Conservation (phyloP, 371 early-diverging fungal genomes). For the Actinomucor elegans region DNA sequence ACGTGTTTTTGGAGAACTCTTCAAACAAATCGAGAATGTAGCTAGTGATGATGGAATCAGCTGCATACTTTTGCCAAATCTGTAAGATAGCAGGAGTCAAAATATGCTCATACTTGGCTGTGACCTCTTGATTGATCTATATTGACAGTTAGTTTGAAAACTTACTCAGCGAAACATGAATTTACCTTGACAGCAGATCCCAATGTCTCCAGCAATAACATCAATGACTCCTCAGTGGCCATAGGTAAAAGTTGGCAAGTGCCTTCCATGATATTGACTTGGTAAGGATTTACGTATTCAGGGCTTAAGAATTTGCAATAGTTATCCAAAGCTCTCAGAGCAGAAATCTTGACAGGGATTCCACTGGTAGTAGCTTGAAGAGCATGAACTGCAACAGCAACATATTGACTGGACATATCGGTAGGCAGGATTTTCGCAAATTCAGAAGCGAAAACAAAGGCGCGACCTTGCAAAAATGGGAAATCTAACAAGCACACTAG, state of each 20-base stretch:
- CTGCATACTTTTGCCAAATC: constrained; percentile 73
- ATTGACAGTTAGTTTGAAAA: too few relatives aligned
- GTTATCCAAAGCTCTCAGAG: constrained; percentile 75
- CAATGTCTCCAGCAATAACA: constrained; percentile 81
- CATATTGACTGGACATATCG: constrained; percentile 66
- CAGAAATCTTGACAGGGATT: constrained; percentile 74
- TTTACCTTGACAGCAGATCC: constrained; percentile 66
- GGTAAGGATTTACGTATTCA: constrained; percentile 62
- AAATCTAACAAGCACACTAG: too few relatives aligned
- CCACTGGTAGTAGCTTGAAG: constrained; percentile 61
- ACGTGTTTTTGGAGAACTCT: constrained; percentile 68
- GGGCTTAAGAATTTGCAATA: constrained; percentile 65
- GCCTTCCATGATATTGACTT: constrained; percentile 70
- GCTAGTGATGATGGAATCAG: constrained; percentile 67
- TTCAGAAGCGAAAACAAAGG: constrained; percentile 83
- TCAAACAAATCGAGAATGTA: constrained; percentile 80
- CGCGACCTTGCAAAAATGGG: constrained; percentile 88
- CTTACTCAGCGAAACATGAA: too few relatives aligned
- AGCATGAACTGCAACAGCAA: constrained; percentile 72
- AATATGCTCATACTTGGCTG: constrained; percentile 70
- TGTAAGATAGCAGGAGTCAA: constrained; percentile 76
- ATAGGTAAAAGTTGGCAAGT: constrained; percentile 61
- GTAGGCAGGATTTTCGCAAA: constrained; percentile 75
- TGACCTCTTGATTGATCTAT: constrained; percentile 65
- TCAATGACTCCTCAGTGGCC: constrained; percentile 76